Base-by-base conservation (phyloP, 106 monocot genomes). In the Dactylorhiza incarnata region DNA sequence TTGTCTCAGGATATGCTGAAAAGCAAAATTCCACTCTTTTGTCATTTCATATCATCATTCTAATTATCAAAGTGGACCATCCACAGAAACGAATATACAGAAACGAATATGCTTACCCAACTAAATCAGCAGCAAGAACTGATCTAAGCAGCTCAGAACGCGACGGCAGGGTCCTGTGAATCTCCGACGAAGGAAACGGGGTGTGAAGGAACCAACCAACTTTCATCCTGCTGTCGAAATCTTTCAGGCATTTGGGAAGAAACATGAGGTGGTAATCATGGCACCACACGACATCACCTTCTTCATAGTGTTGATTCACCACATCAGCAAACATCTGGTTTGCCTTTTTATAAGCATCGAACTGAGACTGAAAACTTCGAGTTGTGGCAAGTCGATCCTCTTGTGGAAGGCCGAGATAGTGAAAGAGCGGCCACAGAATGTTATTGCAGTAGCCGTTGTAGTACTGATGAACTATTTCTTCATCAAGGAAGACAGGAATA, bases 371-470 rank as follows among this genome's bases (percentile, higher is more conserved):
- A 69, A 97, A 97, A 74, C 92, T 97, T n/a, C 96, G 90, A 9
- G 96, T 97, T 3, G 96, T 97, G 3, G 96, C 96, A 3, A 97
- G 82, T 37, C 96, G 75, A 47, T 97, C 96, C 76, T 97, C 96
- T 79, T 97, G 96, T 0, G 96, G 96, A 53, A 97, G 88, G 9
- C 96, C 92, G 8, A 97, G 93, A 61, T 97, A 97, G 67, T 97
- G 96, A 69, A 97, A 97, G 45, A 97, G 89, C 2, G 96, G 96
- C 96, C 96, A 97, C 23, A 97, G 59, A 25, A 97, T 97, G 75
- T 97, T 97, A 82, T 97, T 97, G 84, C 93, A 97, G 83, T 97
- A 97, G 24, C 96, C 96, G 66, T 97, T 97, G 82, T 97, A 97
- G 56, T 97, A 97, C 24, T 97, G 96, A 72, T 97, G 96, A 45